Base-by-base conservation (phyloP, 2,329 filamentous ascomycete species). In the Diaporthe caulivora region DNA sequence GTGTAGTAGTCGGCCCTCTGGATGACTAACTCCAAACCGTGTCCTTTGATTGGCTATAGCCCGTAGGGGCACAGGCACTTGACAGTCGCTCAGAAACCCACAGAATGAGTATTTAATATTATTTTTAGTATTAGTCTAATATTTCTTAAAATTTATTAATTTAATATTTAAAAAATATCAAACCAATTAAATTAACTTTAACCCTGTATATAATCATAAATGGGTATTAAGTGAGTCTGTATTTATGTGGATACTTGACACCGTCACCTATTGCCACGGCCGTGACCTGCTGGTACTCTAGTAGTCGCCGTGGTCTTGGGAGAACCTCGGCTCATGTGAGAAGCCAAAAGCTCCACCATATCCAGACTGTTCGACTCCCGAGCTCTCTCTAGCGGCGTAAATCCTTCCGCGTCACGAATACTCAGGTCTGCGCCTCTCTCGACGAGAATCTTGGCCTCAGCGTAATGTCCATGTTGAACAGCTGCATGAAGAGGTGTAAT, bases 301-400 rank as follows among this genome's bases (percentile, higher is more conserved):
- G 18, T 34, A 21, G 13, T n/a, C n/a, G n/a, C 42, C 2, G 29
- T 37, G 21, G 42, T 13, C 21, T 29, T 51, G 7, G 42, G 29
- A n/a, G 60, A 65, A 13, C 29, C 42, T 3, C 34, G 10, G 21
- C 29, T 51, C 29, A 34, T 51, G 11, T 65, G 60, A 3, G 60
- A 65, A 18, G 60, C 60, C 42, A 65, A 3, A 24, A 65, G 42
- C 21, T 65, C 60, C 29, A 65, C 60, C 60, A 65, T 65, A 17
- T 34, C 60, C n/a, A 65, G 60, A 49, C 44, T 65, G 37, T 65
- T 65, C 24, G 60, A 65, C 18, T n/a, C 34, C 1, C 60, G 60
- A 10, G 60, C 60, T 21, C 29, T 51, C 11, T 65, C 60, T 26
- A 65, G 29, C 13, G 60, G 42, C 29, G 42, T 65, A 13, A 65